These are phyloP conservation scores for Ambrosia trifida DNA, from an alignment of 129 eudicot genomes.

Conservation along the genomic window DNA sequence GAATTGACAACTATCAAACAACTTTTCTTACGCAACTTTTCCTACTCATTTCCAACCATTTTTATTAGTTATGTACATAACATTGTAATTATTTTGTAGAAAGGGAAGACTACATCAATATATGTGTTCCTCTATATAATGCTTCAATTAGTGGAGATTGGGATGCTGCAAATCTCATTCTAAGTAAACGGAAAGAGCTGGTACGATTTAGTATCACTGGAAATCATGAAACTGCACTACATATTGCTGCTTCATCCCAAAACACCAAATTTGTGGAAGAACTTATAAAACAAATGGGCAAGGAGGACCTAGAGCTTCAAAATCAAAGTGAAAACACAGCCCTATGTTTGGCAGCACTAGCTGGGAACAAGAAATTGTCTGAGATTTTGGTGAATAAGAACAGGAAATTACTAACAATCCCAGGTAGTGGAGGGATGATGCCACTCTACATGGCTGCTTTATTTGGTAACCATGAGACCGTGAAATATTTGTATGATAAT, in stretches of 20 bases:
- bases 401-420: background rate
- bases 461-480: background rate
- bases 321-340: background rate
- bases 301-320: background rate
- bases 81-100: background rate
- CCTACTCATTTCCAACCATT: too few species aligned
- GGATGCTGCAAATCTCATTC: slow-evolving; percentile 2
- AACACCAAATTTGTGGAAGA: background rate
- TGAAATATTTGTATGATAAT: background rate
- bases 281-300: background rate
- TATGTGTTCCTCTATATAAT: slow-evolving; percentile 17
- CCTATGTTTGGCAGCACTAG: background rate
- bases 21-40: too few species aligned
- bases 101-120: background rate
- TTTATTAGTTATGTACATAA: too few species aligned
- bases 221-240: too few species aligned
- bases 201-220: background rate
- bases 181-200: background rate
- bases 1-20: too few species aligned
- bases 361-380: background rate
- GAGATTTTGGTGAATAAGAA: background rate
- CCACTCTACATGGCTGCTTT: background rate
- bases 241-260: too few species aligned
- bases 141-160: slow-evolving; percentile 30
- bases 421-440: background rate